These are phyloP conservation scores for Penicillium canariense DNA, from an alignment of 495 filamentous ascomycete species.

Conservation along the genomic window DNA sequence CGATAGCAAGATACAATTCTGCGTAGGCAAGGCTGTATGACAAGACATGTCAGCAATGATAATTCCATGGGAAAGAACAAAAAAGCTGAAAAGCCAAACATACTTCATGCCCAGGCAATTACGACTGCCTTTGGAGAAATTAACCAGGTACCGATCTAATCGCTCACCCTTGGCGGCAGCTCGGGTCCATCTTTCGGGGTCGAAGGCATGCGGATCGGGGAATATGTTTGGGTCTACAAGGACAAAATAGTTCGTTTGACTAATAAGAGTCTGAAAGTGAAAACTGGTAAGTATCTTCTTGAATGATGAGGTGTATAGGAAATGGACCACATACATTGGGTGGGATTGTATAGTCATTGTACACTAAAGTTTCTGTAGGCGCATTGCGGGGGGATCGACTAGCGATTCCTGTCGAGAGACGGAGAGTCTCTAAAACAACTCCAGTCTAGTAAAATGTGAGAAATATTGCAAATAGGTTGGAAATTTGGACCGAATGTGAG, in stretches of 20 bases:
- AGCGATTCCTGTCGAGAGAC: constrained; percentile 41
- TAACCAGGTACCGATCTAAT: constrained; percentile 38
- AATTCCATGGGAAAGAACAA: not conserved
- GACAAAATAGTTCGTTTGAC: constrained; percentile 44
- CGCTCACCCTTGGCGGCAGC: constrained; percentile 28
- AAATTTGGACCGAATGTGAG: not conserved
- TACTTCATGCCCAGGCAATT: constrained; percentile 45
- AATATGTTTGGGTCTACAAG: constrained; percentile 49
- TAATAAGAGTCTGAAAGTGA: constrained; percentile 37
- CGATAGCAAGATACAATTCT: constrained; percentile 40
- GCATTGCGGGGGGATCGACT: constrained; percentile 41
- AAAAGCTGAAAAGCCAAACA: constrained; percentile 8
- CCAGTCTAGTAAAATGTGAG: constrained; percentile 25
- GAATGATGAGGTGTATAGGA: not conserved
- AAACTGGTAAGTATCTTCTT: not conserved
- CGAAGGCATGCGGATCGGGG: constrained; percentile 44
- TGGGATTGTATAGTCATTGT: constrained; percentile 38
- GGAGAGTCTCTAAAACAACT: constrained; percentile 46
- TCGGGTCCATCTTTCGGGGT: constrained; percentile 50
- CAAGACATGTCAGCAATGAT: constrained; percentile 5
- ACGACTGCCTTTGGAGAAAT: constrained; percentile 42
- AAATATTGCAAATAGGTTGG: not conserved
- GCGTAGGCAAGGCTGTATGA: constrained; percentile 39
- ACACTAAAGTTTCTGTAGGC: constrained; percentile 41
- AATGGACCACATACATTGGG: constrained; percentile 25